A percentile compares a stretch with the other conserved stretches of the same genome.
These are phyloP conservation scores for Cyclostephanos tholiformis DNA, from an alignment of 108 stramenopile species.

Conservation along the genomic window DNA sequence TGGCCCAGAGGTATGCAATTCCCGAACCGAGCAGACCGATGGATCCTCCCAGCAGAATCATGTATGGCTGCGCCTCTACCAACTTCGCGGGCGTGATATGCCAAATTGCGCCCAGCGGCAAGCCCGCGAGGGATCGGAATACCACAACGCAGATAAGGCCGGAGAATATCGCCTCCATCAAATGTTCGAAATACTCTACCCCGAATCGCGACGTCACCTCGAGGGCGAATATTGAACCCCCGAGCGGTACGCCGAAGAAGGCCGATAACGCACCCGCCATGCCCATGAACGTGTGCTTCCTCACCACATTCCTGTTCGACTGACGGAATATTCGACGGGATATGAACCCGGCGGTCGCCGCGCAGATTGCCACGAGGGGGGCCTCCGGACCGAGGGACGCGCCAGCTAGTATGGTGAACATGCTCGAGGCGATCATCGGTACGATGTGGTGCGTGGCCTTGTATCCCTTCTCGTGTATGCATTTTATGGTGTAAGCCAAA, in stretches of 20 bases:
- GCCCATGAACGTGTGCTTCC: constrained; percentile 76
- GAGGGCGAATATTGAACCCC: constrained; percentile 63
- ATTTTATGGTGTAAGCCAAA: constrained; percentile 65
- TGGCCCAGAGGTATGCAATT: constrained; percentile 54
- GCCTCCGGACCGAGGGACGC: constrained; percentile 55
- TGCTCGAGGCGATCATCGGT: constrained; percentile 66
- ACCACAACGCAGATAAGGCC: constrained; percentile 63
- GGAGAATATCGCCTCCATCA: constrained; percentile 61
- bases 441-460: constrained; percentile 64
- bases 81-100: constrained; percentile 9
- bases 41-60: constrained; percentile 43
- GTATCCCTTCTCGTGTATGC: constrained; percentile 66
- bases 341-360: constrained; percentile 62
- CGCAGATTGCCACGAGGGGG: constrained; percentile 57
- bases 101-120: constrained; percentile 66
- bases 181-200: constrained; percentile 73
- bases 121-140: constrained; percentile 53
- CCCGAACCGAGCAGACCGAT: constrained; percentile 66
- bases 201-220: constrained; percentile 70
- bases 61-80: constrained; percentile 32
- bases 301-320: constrained; percentile 47
- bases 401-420: constrained; percentile 67
- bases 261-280: constrained; percentile 71
- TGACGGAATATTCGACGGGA: constrained; percentile 57
- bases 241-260: constrained; percentile 68